Conservation (phyloP, 139 green algal species). For the Klebsormidium nitens region DNA sequence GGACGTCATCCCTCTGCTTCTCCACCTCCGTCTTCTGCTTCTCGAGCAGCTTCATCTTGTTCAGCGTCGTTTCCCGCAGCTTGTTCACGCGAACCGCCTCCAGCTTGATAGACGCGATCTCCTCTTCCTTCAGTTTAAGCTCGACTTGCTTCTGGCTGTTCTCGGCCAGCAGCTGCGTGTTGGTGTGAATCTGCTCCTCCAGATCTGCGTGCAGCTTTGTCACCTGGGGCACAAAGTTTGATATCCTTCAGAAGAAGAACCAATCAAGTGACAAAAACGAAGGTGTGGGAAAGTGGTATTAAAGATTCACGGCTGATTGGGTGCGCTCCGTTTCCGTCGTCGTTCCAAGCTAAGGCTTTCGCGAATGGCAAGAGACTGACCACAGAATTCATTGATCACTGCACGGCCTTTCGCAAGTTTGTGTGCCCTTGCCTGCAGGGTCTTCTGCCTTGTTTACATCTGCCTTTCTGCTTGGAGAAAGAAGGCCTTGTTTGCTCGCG, state of each 20-base stretch:
- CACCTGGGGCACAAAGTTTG: conserved; percentile 8
- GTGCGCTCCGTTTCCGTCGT: too few species aligned
- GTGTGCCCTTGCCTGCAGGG: too few species aligned
- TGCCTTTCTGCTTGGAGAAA: too few species aligned
- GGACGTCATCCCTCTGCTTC: conserved; percentile 41
- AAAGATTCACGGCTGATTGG: too few species aligned
- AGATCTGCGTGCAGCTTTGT: conserved; percentile 81
- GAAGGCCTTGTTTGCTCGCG: too few species aligned
- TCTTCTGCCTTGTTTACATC: too few species aligned
- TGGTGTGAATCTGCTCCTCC: conserved; percentile 81
- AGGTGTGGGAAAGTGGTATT: neutral
- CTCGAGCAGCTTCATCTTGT: conserved; percentile 56
- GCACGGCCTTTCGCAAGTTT: too few species aligned
- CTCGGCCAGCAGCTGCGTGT: conserved; percentile 78
- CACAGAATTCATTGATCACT: too few species aligned
- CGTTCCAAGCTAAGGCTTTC: too few species aligned
- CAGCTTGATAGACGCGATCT: conserved; percentile 55
- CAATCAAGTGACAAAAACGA: neutral
- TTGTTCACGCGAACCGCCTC: conserved; percentile 66
- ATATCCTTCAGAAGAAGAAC: neutral
- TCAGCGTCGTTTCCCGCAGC: conserved; percentile 34
- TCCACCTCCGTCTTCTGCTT: conserved; percentile 54
- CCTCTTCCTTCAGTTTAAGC: conserved; percentile 77
- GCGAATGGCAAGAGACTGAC: too few species aligned
- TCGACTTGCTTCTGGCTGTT: conserved; percentile 75